Conservation (phyloP, 306 rosid genomes). For the Corylus americana region DNA sequence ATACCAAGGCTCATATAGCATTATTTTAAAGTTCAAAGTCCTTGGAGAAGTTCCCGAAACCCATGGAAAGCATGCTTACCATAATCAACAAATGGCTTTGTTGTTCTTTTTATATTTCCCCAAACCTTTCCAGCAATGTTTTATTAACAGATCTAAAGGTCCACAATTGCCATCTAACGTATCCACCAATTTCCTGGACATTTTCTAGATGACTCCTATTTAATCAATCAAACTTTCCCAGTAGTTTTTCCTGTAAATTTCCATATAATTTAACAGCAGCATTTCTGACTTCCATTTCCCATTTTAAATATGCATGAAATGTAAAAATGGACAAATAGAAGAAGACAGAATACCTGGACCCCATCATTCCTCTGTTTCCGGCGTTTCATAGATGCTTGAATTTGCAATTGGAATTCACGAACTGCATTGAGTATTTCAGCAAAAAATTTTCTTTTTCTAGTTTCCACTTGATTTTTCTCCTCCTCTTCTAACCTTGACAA, state of each 20-base stretch:
- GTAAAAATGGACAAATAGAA: constrained; percentile 20
- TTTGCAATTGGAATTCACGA: constrained; percentile 95
- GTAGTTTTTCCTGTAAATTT: background rate
- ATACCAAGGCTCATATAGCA: background rate
- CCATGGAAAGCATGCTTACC: background rate
- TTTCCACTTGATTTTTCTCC: constrained; percentile 80
- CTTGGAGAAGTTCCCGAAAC: background rate
- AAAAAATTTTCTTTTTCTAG: constrained; percentile 88
- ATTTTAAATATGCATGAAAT: constrained; percentile 13
- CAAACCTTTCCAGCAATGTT: background rate
- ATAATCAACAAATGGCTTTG: background rate
- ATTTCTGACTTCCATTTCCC: constrained; percentile 7
- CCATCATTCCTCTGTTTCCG: constrained; percentile 92
- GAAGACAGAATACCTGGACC: constrained; percentile 57
- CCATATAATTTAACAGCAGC: background rate
- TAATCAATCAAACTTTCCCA: background rate
- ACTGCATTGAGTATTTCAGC: constrained; percentile 86
- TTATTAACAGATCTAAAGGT: background rate
- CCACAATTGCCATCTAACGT: background rate
- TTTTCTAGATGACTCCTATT: background rate
- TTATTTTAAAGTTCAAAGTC: background rate
- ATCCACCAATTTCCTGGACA: background rate
- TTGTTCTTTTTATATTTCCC: background rate
- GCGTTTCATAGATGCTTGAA: constrained; percentile 87
- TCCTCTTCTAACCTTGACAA: constrained; percentile 85